Base-by-base conservation (phyloP, 192 early-diverging fungal genomes). In the Backusella circina region DNA sequence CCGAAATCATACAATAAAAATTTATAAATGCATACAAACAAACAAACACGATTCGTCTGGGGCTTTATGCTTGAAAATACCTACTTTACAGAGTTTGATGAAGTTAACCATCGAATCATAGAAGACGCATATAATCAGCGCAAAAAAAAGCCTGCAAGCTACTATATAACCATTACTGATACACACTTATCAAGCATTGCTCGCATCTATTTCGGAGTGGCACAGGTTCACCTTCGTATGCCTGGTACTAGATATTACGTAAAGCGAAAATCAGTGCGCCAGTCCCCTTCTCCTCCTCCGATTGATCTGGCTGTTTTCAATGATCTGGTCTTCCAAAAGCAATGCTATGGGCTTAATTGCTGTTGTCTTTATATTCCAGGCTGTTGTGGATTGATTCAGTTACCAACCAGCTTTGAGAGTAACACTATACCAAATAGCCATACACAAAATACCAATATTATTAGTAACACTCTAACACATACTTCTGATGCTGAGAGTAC, bases 61-160 rank as follows among this genome's bases (percentile, higher is more conserved):
- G 80, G 80, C 7, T 82, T 82, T 39, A 76, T 82, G 57, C 57
- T 82, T 30, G 80, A 82, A 44, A 82, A 82, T 44, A 74, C 76
- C 2, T 50, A 66, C 36, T 82, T 82, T 37, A 82, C 54, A 16
- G 57, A 54, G 33, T 82, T 82, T 66, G 80, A 82, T 70, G 1
- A 8, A 2, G 5, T 7, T n/a, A 82, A 82, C 28, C 67, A 82
- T 31, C 16, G 32, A 26, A 67, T 75, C 15, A 74, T 82, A 18
- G 80, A 82, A 33, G 2, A 15, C n/a, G 67, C 72, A 8, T 82
- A 72, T 33, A 73, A 57, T 31, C 51, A 70, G n/a, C 51, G 51
- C 16, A 57, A 64, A 26, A 44, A 18, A 36, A 64, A 61, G 15
- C 73, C 71, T 13, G 44, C 69, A 71, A 78, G 76, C 32, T 73